These are phyloP conservation scores for Xanthoparmelia taractica DNA, from an alignment of 495 filamentous ascomycete genomes.

Conservation along the genomic window DNA sequence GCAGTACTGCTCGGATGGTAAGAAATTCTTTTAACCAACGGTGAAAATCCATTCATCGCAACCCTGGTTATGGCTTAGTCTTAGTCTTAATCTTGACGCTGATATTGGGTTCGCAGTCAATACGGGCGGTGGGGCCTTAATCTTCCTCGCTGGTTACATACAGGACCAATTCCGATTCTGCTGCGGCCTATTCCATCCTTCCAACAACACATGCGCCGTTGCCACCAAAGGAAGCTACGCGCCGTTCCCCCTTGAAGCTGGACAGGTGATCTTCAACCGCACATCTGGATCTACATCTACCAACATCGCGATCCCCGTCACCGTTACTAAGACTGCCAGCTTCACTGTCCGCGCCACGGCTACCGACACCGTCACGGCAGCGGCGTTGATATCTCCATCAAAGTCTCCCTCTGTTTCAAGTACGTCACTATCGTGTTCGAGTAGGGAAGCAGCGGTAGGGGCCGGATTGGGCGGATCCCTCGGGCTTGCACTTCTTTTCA, in stretches of 20 bases:
- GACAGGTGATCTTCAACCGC: constrained; percentile 3
- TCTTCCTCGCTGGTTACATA: neutral
- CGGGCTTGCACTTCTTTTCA: no score
- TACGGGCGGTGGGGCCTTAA: neutral
- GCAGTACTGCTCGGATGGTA: constrained; percentile 5
- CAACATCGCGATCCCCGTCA: neutral
- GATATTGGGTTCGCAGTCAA: neutral
- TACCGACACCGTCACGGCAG: neutral
- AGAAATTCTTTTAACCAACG: neutral
- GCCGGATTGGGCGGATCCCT: no score
- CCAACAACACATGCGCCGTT: neutral
- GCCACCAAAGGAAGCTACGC: neutral
- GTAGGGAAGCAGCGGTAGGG: no score
- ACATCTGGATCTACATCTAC: neutral
- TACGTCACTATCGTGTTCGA: no score
- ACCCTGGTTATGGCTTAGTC: neutral
- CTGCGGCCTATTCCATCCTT: neutral
- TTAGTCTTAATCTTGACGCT: neutral
- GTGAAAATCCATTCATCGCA: neutral
- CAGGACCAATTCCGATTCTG: neutral
- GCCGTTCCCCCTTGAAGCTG: neutral
- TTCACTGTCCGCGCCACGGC: neutral
- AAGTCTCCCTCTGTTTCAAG: no score
- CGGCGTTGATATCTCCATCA: no score
- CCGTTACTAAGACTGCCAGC: no score